Evolutionary conservation across 805 yeast genomes (phyloP), one percentile per base, ranked within the genome.

Genomic region (Scheffersomyces ergatensis): DNA sequence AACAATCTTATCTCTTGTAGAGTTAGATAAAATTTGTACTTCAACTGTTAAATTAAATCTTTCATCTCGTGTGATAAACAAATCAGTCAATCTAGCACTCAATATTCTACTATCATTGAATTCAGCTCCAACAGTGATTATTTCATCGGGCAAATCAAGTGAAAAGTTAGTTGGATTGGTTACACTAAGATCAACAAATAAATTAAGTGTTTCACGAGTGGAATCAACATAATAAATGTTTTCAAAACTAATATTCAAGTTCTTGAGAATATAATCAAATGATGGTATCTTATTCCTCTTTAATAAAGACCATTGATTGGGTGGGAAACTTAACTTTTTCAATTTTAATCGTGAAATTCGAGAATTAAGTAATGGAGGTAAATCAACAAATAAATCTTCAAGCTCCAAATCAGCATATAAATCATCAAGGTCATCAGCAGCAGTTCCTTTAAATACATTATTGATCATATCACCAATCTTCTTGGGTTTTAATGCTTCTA

Each of bases 41-140:
- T 37, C 40, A 32, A 34, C 30, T 2, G 42, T 18, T 13, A 39
- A 1, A 12, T 44, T 30, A 42, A 25, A 43, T 42, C 32, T 63
- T 36, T 38, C 46, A 11, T 40, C 36, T 7, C 56, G 36, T 1
- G 47, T 45, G 1, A 71, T 37, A 2, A 27, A 27, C 2, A 67
- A 41, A 4, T 57, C 54, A 0, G 48, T 24, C 0, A 68, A 12
- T 14, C 46, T 54, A 5, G 67, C 32, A 5, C 42, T 38, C 0
- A 74, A 79, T 27, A 76, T 47, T 1, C 21, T 37, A 0, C 74
- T 58, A 1, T 57, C 59, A 39, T 71, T 67, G 44, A 54, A 60
- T 2, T 39, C 47, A 5, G 72, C 36, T 5, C 55, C 50, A 16
- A 72, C 46, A 5, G 49, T 49, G 5, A 64, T n/a, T 2, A 54